Conservation (phyloP, 139 green algal species). For the Tetraselmis chui region DNA sequence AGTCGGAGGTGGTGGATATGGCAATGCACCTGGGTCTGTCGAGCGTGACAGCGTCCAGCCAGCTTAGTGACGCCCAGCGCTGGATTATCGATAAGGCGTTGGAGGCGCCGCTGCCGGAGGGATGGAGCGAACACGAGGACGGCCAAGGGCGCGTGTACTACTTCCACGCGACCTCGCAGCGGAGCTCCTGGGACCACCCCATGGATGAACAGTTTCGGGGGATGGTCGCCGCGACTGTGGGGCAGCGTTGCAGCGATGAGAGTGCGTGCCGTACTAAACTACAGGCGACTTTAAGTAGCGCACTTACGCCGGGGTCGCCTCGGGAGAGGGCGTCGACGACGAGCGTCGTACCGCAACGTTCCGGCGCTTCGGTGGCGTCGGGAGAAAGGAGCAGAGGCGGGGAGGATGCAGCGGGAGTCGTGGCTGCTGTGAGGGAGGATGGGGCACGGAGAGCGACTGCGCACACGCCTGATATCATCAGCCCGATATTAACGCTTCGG, state of each 20-base stretch:
- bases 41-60: neutral
- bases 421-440: neutral
- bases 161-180: neutral
- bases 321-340: too few relatives aligned
- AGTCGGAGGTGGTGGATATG: neutral
- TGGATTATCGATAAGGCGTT: neutral
- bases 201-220: neutral
- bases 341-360: too few relatives aligned
- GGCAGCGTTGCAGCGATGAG: neutral
- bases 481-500: neutral
- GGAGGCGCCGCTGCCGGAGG: neutral
- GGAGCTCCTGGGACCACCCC: neutral
- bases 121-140: neutral
- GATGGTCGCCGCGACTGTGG: neutral
- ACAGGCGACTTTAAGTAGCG: too few relatives aligned
- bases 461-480: neutral
- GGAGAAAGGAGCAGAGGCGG: too few relatives aligned
- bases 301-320: too few relatives aligned
- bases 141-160: neutral
- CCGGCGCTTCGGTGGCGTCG: too few relatives aligned
- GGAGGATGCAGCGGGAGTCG: neutral
- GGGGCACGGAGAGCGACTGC: neutral
- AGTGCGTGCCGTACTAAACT: too few relatives aligned
- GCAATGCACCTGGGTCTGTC: neutral
- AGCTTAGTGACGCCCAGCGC: neutral